These are phyloP conservation scores for Brassica hybrid DNA, from an alignment of 441 rosid genomes.

Conservation along the genomic window DNA sequence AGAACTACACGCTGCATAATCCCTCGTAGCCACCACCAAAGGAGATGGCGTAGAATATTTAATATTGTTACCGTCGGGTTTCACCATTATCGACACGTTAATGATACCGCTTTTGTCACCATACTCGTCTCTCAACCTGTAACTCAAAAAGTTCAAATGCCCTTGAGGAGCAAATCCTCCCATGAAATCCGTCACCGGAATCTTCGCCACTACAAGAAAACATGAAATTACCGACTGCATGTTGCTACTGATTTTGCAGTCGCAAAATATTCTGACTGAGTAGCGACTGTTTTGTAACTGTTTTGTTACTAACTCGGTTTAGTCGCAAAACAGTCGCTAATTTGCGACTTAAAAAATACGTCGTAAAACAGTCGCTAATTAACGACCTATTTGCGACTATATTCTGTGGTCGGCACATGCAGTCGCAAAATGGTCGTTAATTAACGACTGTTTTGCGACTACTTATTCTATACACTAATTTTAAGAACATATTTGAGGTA, in stretches of 20 bases:
- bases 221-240: neutral
- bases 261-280: neutral
- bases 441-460: neutral
- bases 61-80: constrained; percentile 20
- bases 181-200: constrained; percentile 59
- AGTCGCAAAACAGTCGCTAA: neutral
- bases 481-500: too few relatives aligned
- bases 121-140: constrained; percentile 55
- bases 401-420: neutral
- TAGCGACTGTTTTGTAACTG: neutral
- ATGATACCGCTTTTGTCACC: constrained; percentile 60
- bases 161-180: constrained; percentile 48
- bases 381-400: neutral
- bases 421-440: neutral
- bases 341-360: neutral
- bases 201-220: constrained; percentile 45
- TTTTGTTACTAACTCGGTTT: neutral
- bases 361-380: neutral
- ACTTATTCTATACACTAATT: too few relatives aligned
- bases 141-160: constrained; percentile 66
- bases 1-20: constrained; percentile 36
- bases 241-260: neutral
- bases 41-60: neutral
- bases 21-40: neutral
- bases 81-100: constrained; percentile 60